These are phyloP conservation scores for Vitis hybrid DNA, from an alignment of 177 flowering plant species.

Conservation along the genomic window DNA sequence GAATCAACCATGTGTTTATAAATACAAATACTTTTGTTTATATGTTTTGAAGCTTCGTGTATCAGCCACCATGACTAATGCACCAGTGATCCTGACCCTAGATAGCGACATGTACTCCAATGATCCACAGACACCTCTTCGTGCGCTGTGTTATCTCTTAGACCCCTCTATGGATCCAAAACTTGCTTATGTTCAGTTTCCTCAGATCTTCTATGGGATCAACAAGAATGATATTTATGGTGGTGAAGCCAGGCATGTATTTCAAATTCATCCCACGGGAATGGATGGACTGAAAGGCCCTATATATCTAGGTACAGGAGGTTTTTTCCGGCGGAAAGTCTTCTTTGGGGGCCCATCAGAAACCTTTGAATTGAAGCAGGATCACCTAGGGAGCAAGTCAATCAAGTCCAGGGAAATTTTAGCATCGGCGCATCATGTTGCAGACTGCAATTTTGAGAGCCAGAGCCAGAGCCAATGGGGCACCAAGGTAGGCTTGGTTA, in stretches of 20 bases:
- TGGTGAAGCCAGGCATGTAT: slow-evolving; percentile 9
- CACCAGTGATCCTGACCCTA: slow-evolving; percentile 20
- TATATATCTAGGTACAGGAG: slow-evolving; percentile 8
- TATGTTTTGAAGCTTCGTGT: too few species aligned
- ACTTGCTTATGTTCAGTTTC: slow-evolving; percentile 27
- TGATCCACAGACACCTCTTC: slow-evolving; percentile 26
- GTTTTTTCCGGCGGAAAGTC: slow-evolving; percentile 6
- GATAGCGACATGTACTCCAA: slow-evolving; percentile 33
- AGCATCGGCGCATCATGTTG: slow-evolving; percentile 5
- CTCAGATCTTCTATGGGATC: slow-evolving; percentile 19
- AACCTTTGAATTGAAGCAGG: not conserved
- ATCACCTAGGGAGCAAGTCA: not conserved
- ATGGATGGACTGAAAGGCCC: slow-evolving; percentile 12
- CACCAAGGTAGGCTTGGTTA: slow-evolving; percentile 2
- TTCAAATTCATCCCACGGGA: slow-evolving; percentile 13
- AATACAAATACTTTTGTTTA: too few species aligned
- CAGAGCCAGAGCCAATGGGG: not conserved
- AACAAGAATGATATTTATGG: slow-evolving; percentile 28
- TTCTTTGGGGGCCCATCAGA: slow-evolving; percentile 12
- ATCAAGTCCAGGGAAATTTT: not conserved
- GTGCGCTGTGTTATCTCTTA: slow-evolving; percentile 18
- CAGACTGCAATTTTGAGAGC: not conserved
- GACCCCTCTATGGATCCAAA: slow-evolving; percentile 10
- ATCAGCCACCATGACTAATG: slow-evolving; percentile 27
- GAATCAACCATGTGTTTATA: too few species aligned